Evolutionary conservation across 2,329 filamentous ascomycete species (phyloP).

Genomic region (Trichoderma sp.): DNA sequence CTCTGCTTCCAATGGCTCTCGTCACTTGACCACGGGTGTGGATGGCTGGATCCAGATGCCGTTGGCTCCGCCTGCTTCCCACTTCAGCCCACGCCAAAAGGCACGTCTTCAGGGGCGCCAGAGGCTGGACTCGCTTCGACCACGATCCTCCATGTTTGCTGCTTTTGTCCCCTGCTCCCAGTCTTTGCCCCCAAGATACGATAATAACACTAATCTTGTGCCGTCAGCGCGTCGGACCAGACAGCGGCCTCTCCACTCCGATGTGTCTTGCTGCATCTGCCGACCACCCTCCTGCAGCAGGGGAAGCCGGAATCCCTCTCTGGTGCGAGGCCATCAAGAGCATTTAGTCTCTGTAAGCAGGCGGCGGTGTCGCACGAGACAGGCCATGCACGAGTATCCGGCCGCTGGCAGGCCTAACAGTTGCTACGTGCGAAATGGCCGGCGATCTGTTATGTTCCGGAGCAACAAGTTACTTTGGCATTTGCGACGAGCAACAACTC

Average conservation of each 20-base stretch:
- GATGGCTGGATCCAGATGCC: conserved; percentile 19
- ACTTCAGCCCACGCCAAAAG: conserved; percentile 25
- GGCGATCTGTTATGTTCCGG: background rate
- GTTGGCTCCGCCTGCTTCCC: conserved; percentile 22
- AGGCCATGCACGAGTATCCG: background rate
- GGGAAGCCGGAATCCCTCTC: conserved; percentile 16
- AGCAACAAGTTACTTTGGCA: background rate
- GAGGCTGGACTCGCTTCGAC: conserved; percentile 27
- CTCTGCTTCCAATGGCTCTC: background rate
- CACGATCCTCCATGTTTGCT: conserved; percentile 21
- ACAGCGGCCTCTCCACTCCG: conserved; percentile 24
- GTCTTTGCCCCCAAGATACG: background rate
- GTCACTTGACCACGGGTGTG: conserved; percentile 23
- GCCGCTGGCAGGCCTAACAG: conserved; percentile 5
- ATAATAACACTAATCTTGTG: background rate
- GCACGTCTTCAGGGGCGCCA: conserved; percentile 15
- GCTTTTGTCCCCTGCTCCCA: background rate
- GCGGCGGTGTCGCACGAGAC: conserved; percentile 11
- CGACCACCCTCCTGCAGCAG: conserved; percentile 21
- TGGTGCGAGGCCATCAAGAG: conserved; percentile 1
- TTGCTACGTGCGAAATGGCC: background rate
- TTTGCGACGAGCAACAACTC: too few species aligned
- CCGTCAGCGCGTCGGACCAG: conserved; percentile 16
- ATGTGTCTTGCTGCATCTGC: conserved; percentile 26
- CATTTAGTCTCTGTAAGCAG: conserved; percentile 16